phyloP scores from a whole-genome alignment of 257 asterid genomes.

The Echites panduratus region DNA sequence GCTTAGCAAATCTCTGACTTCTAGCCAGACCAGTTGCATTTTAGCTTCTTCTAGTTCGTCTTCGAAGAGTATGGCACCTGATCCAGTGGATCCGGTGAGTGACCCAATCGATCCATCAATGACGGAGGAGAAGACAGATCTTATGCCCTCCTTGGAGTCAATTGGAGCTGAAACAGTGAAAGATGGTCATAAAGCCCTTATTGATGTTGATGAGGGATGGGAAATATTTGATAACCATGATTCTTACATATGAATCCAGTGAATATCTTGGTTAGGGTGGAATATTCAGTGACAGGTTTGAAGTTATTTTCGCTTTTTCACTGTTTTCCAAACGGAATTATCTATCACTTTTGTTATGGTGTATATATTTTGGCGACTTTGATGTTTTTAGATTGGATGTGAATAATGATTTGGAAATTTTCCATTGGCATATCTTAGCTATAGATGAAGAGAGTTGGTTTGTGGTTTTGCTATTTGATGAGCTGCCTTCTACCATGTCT shows the following conservation, averaged over 20 bases:
- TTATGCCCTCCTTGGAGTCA: background rate
- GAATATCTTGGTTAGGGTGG: no score
- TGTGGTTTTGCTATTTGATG: background rate
- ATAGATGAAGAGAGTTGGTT: background rate
- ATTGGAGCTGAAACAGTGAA: constrained; percentile 19
- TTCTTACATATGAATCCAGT: constrained; percentile 14
- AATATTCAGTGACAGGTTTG: background rate
- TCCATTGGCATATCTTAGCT: background rate
- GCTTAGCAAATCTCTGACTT: constrained; percentile 43
- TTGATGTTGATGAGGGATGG: constrained; percentile 75
- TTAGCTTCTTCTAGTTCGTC: constrained; percentile 53
- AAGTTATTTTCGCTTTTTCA: background rate
- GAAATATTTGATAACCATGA: constrained; percentile 40
- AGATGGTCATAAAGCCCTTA: constrained; percentile 29
- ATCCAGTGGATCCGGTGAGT: constrained; percentile 18
- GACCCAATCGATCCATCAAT: constrained; percentile 22
- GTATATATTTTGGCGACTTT: background rate
- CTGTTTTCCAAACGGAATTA: background rate
- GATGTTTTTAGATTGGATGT: background rate
- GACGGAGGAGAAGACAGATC: constrained; percentile 4
- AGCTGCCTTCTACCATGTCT: background rate
- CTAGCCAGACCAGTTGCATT: constrained; percentile 51
- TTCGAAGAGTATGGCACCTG: constrained; percentile 33
- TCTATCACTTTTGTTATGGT: background rate
- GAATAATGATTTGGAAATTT: background rate